These are phyloP conservation scores for Trichoderma brevicompactum DNA, from an alignment of 2,329 filamentous ascomycete species.

Conservation along the genomic window DNA sequence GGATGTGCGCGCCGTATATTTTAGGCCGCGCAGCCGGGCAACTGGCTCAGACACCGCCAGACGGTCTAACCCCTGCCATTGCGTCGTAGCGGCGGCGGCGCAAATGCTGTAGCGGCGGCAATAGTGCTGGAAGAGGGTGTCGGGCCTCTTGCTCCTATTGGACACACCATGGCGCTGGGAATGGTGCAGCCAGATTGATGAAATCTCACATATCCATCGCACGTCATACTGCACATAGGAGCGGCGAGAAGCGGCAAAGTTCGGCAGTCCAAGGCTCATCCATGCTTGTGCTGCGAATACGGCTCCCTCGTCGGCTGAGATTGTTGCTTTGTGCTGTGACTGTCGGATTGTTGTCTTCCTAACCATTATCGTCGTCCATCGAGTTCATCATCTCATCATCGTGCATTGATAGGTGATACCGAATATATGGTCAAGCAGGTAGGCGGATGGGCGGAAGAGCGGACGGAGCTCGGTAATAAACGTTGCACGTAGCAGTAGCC, in stretches of 20 bases:
- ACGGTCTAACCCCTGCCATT: conserved; percentile 6
- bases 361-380: not conserved
- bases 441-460: not conserved
- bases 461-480: conserved; percentile 21
- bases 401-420: not conserved
- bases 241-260: conserved; percentile 18
- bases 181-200: conserved; percentile 18
- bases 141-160: conserved; percentile 24
- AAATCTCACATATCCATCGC: conserved; percentile 17
- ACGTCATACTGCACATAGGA: conserved; percentile 25
- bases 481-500: conserved; percentile 9
- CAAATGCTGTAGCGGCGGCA: conserved; percentile 20
- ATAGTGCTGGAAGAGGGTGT: conserved; percentile 26
- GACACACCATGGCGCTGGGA: conserved; percentile 25
- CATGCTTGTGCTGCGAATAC: not conserved
- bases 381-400: not conserved
- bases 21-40: conserved; percentile 18
- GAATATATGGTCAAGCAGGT: not conserved
- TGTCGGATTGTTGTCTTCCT: not conserved
- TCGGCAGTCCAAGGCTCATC: conserved; percentile 20
- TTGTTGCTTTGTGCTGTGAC: not conserved
- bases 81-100: conserved; percentile 8
- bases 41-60: conserved; percentile 20
- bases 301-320: not conserved
- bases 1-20: conserved; percentile 1